phyloP scores from a whole-genome alignment of 495 filamentous ascomycete genomes.

The Xeromyces bisporus region DNA sequence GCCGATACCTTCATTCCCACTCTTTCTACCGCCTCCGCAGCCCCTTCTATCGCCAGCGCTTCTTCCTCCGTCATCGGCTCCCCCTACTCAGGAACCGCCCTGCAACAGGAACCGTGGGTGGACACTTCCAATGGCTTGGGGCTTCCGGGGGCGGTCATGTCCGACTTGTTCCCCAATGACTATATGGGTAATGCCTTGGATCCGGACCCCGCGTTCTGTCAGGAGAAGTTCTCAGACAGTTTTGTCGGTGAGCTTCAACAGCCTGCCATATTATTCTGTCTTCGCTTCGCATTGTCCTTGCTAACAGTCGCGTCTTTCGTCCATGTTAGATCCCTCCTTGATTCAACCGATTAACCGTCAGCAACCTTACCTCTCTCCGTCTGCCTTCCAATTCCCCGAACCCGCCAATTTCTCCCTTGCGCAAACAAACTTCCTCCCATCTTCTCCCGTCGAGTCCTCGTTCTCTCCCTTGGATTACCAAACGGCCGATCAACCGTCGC shows the following conservation, averaged over 20 bases:
- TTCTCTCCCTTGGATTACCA: constrained; percentile 14
- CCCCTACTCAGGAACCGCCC: constrained; percentile 48
- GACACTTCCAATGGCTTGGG: constrained; percentile 44
- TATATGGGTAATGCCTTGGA: constrained; percentile 19
- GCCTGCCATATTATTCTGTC: neutral
- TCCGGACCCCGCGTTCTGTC: constrained; percentile 21
- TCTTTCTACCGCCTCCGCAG: constrained; percentile 58
- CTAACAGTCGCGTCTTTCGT: neutral
- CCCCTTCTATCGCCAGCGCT: constrained; percentile 50
- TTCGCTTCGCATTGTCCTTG: constrained; percentile 1
- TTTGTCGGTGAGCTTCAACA: constrained; percentile 74
- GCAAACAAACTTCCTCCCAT: constrained; percentile 14
- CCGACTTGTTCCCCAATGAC: constrained; percentile 38
- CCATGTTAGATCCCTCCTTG: constrained; percentile 48
- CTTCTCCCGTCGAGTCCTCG: constrained; percentile 21
- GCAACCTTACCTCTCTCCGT: constrained; percentile 12
- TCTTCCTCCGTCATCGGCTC: constrained; percentile 72
- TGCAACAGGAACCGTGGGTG: constrained; percentile 43
- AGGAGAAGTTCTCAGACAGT: constrained; percentile 41
- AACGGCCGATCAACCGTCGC: constrained; percentile 9
- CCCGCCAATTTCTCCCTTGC: constrained; percentile 11
- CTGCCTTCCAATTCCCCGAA: constrained; percentile 20
- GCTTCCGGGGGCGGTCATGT: constrained; percentile 50
- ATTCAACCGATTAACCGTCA: constrained; percentile 30
- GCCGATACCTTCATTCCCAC: constrained; percentile 33